Percentiles rank a stretch among this genome's conserved stretches.
These are phyloP conservation scores for Wallacemonas sp. DNA, from an alignment of 208 protist genomes.

Conservation along the genomic window DNA sequence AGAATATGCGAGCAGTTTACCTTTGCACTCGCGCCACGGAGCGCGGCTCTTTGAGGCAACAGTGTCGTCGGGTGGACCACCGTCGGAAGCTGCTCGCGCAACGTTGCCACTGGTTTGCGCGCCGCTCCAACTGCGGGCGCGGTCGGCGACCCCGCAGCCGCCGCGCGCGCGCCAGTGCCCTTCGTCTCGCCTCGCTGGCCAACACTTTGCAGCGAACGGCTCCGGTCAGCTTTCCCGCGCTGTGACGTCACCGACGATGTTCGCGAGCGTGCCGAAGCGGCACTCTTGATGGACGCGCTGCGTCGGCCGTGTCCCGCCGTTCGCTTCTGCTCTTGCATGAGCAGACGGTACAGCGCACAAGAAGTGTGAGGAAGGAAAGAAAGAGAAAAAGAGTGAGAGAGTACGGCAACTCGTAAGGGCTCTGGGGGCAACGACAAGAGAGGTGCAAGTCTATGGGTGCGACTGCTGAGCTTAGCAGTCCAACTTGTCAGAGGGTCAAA, in stretches of 20 bases:
- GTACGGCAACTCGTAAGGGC: no score
- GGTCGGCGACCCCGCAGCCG: not conserved
- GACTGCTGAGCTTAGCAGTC: no score
- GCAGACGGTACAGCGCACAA: not conserved
- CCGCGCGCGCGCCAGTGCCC: not conserved
- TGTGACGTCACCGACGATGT: not conserved
- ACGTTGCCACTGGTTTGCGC: not conserved
- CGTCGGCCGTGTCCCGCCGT: not conserved
- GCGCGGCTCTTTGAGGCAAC: not conserved
- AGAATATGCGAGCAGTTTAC: not conserved
- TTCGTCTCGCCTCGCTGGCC: not conserved
- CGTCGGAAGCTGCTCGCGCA: constrained; percentile 1
- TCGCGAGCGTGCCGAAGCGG: not conserved
- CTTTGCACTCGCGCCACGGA: not conserved
- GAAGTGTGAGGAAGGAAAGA: not conserved
- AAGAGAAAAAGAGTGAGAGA: not conserved
- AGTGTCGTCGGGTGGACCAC: not conserved
- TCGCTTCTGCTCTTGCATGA: not conserved
- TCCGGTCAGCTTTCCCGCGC: not conserved
- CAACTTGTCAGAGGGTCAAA: no score
- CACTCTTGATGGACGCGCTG: not conserved
- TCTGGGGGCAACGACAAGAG: no score
- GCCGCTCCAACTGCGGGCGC: not conserved
- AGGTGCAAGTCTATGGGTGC: no score
- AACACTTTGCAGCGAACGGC: not conserved